Conservation (phyloP, 2,329 filamentous ascomycete species). For the Sporothrix mexicana region DNA sequence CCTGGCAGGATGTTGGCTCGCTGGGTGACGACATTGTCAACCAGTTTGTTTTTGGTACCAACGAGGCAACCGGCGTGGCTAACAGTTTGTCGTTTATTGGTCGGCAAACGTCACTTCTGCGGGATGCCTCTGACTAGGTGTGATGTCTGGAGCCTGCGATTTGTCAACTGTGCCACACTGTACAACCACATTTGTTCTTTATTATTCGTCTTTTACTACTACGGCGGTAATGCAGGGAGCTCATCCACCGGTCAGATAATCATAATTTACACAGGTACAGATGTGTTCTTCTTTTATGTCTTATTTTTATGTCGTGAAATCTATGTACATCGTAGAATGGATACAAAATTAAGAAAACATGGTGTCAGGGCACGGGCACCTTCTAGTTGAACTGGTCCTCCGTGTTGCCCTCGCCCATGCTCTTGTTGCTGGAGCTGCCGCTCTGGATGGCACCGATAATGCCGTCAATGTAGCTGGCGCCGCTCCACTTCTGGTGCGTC, state of each 20-base stretch:
- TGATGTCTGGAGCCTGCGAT: too few species aligned
- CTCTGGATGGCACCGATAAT: constrained; percentile 90
- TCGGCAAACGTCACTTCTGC: background rate
- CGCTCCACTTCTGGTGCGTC: constrained; percentile 88
- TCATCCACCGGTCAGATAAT: too few species aligned
- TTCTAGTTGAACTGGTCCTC: constrained; percentile 66
- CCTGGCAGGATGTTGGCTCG: constrained; percentile 7
- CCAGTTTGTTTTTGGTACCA: constrained; percentile 2
- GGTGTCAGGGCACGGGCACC: too few species aligned
- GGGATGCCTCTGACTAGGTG: background rate
- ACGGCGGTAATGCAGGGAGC: too few species aligned
- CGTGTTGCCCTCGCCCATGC: constrained; percentile 94
- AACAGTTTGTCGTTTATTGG: background rate
- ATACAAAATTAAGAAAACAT: background rate
- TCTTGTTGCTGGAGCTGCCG: constrained; percentile 85
- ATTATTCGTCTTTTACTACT: too few species aligned
- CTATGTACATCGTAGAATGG: background rate
- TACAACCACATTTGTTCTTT: too few species aligned
- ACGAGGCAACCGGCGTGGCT: background rate
- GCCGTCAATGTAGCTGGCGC: constrained; percentile 77
- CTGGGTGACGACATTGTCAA: background rate
- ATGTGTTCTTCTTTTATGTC: too few species aligned
- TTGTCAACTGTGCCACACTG: too few species aligned
- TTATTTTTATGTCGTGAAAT: too few species aligned
- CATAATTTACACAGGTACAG: too few species aligned